Percentiles rank a stretch among this genome's conserved stretches.
Evolutionary conservation across 768 basidiomycete genomes (phyloP).

Genomic region (Agrocybe chaxingu): DNA sequence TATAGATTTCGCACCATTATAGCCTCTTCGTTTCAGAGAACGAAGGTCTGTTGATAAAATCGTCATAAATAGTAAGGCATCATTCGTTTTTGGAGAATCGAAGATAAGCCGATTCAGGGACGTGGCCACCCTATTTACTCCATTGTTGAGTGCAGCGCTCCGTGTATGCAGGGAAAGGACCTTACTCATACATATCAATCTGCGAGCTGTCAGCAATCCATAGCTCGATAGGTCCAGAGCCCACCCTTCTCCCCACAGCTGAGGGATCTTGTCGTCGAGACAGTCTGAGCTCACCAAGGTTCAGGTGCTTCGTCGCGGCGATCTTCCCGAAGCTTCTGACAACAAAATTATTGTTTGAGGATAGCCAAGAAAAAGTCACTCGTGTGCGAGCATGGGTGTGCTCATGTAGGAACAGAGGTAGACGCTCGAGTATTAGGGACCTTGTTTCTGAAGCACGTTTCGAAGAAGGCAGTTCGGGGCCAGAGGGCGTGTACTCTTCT

Average conservation of each 20-base stretch:
- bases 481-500: slow-evolving; percentile 68
- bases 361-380: slow-evolving; percentile 67
- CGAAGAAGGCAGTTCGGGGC: slow-evolving; percentile 42
- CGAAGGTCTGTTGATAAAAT: slow-evolving; percentile 89
- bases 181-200: slow-evolving; percentile 92
- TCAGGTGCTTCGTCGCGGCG: slow-evolving; percentile 57
- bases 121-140: slow-evolving; percentile 64
- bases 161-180: slow-evolving; percentile 11
- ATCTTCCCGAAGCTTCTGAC: slow-evolving; percentile 69
- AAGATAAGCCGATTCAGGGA: slow-evolving; percentile 81
- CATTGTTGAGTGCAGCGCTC: not conserved
- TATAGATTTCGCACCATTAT: slow-evolving; percentile 55
- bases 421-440: slow-evolving; percentile 69
- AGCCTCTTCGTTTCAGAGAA: slow-evolving; percentile 78
- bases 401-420: slow-evolving; percentile 91
- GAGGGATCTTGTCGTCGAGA: slow-evolving; percentile 66
- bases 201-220: slow-evolving; percentile 75
- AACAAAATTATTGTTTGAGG: slow-evolving; percentile 58
- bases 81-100: slow-evolving; percentile 76
- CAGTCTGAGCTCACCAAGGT: slow-evolving; percentile 44
- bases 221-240: slow-evolving; percentile 62
- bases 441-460: slow-evolving; percentile 51
- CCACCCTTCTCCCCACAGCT: slow-evolving; percentile 58
- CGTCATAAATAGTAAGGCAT: slow-evolving; percentile 88
- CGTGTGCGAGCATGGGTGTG: slow-evolving; percentile 65